Percentiles rank a stretch among this genome's conserved stretches.
These are phyloP conservation scores for Stephanodiscus minutulus DNA, from an alignment of 108 stramenopile species.

Conservation along the genomic window DNA sequence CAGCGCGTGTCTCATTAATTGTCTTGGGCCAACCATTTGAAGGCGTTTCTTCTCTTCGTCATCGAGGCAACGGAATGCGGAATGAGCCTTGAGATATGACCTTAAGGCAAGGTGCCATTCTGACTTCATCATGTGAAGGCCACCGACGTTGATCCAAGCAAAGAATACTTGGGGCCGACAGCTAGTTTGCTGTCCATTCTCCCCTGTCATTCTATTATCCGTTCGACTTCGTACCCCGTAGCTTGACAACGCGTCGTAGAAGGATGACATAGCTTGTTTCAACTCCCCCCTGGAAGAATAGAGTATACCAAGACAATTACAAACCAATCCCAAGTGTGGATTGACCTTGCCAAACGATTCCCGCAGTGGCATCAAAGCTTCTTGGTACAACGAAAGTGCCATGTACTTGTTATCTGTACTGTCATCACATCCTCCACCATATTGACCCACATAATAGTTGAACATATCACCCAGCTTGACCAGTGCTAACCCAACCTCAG, in stretches of 20 bases:
- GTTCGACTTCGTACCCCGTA: slow-evolving; percentile 40
- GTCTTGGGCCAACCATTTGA: slow-evolving; percentile 20
- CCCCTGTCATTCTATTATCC: slow-evolving; percentile 4
- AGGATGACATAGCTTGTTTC: slow-evolving; percentile 42
- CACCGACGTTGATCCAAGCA: slow-evolving; percentile 51
- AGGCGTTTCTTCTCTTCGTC: slow-evolving; percentile 20
- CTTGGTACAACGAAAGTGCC: slow-evolving; percentile 41
- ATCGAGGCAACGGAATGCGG: slow-evolving; percentile 34
- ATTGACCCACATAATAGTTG: slow-evolving; percentile 23
- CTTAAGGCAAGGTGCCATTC: slow-evolving; percentile 49
- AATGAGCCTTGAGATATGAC: slow-evolving; percentile 42
- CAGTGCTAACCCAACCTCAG: slow-evolving; percentile 35
- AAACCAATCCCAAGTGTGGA: slow-evolving; percentile 28
- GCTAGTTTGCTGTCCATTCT: slow-evolving; percentile 4
- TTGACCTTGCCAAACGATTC: slow-evolving; percentile 35
- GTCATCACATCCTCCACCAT: slow-evolving; percentile 10
- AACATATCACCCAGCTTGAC: slow-evolving; percentile 40
- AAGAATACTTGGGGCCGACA: slow-evolving; percentile 40
- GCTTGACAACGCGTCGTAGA: slow-evolving; percentile 45
- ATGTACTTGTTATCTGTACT: slow-evolving; percentile 25
- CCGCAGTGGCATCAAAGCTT: slow-evolving; percentile 33
- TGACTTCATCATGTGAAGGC: slow-evolving; percentile 33
- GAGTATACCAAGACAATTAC: slow-evolving; percentile 47
- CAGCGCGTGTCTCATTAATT: slow-evolving; percentile 24
- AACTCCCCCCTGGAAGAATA: slow-evolving; percentile 27